Evolutionary conservation across 129 eudicot species (phyloP).

Genomic region (Apium graveolens): DNA sequence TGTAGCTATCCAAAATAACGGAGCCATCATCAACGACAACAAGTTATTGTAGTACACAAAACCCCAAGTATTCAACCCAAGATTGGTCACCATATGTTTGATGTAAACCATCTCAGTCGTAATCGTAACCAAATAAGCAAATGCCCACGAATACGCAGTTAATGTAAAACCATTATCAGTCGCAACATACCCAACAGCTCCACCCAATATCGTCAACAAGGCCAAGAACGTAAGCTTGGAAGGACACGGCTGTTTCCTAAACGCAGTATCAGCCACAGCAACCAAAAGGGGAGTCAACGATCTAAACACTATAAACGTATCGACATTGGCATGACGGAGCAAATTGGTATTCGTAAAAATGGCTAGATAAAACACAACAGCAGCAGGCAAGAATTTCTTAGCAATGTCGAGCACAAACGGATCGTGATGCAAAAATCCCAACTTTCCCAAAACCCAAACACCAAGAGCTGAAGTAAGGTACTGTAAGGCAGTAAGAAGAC

Average conservation of each 20-base stretch:
- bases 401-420: constrained; percentile 65
- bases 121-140: constrained; percentile 77
- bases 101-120: constrained; percentile 96
- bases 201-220: constrained; percentile 61
- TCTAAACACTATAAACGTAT: constrained; percentile 84
- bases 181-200: constrained; percentile 91
- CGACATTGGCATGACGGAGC: constrained; percentile 91
- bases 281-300: constrained; percentile 75
- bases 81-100: constrained; percentile 92
- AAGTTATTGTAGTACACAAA: constrained; percentile 78
- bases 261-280: constrained; percentile 75
- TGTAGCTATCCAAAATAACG: constrained; percentile 76
- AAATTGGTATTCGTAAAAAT: constrained; percentile 87
- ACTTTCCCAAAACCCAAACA: constrained; percentile 73
- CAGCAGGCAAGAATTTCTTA: constrained; percentile 84
- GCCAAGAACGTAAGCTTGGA: constrained; percentile 67
- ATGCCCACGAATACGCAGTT: constrained; percentile 92
- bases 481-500: constrained; percentile 78
- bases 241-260: constrained; percentile 78
- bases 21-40: constrained; percentile 88
- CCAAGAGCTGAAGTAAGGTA: constrained; percentile 80
- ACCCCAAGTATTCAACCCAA: constrained; percentile 93
- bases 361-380: constrained; percentile 63
- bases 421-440: constrained; percentile 71
- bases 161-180: constrained; percentile 72